Evolutionary conservation across 768 basidiomycete genomes (phyloP), one percentile per base, ranked within the genome.

Genomic region (Kwoniella mangroviensis): DNA sequence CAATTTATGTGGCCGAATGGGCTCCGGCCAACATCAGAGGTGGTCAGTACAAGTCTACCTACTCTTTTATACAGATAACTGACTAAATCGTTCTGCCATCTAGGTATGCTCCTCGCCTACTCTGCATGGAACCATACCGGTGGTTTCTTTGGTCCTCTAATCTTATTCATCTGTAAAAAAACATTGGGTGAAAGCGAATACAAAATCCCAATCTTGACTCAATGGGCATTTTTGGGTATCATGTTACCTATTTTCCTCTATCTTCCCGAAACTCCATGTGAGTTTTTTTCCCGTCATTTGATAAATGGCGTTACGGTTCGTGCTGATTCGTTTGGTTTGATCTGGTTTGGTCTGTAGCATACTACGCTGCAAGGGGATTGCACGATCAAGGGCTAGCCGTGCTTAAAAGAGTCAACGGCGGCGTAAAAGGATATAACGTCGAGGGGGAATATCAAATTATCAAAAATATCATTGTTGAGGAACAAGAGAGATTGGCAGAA

Each of bases 241-340:
- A 73, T 73, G 74, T 19, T 70, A 4, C 65, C 67, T 22, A 71
- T 75, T 61, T 73, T 70, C 56, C 52, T 75, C 24, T 71, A 51
- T 17, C 57, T 75, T 3, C 74, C 74, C 10, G 74, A 75, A 65
- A 69, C 74, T 9, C 74, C 74, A 26, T 58, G 63, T 67, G 51
- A 67, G 66, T 60, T 19, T 41, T 11, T 17, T 3, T 3, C 1
- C 22, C 40, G 2, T 59, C 34, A 34, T 34, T 34, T 34, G 34
- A 34, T 34, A 7, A 34, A 34, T 34, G 34, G 34, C 34, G 34
- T 6, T 34, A 34, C 34, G 34, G 9, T 34, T 34, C 34, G 34
- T 34, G 34, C 34, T 28, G 4, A 24, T 24, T 17, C 22, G 34
- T 34, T 34, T 7, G 34, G 6, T 34, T 34, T 34, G 5, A 34